Conservation (phyloP, 2,329 filamentous ascomycete species). For the Botrytis tulipae region DNA sequence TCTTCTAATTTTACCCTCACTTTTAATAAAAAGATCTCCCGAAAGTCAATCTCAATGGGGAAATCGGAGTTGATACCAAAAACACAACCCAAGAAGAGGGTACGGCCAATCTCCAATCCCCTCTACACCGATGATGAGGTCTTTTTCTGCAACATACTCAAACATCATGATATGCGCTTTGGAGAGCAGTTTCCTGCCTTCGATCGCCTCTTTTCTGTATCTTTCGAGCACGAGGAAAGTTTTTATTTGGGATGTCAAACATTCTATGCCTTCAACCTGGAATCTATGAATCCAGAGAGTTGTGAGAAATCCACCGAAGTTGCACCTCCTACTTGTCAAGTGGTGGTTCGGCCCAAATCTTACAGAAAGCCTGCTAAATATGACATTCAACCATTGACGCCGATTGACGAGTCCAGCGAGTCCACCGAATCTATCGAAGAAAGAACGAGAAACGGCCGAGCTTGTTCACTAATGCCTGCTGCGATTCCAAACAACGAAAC, state of each 20-base stretch:
- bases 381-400: not conserved
- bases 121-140: not conserved
- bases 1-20: not conserved
- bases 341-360: not conserved
- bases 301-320: not conserved
- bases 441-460: not conserved
- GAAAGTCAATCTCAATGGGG: not conserved
- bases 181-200: not conserved
- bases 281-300: not conserved
- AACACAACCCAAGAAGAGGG: slow-evolving; percentile 2
- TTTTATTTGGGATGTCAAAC: slow-evolving; percentile 10
- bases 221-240: slow-evolving; percentile 5
- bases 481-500: not conserved
- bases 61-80: slow-evolving; percentile 4
- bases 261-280: slow-evolving; percentile 12
- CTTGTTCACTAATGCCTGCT: not conserved
- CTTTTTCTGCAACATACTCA: slow-evolving; percentile 13
- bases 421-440: not conserved
- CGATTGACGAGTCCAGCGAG: slow-evolving; percentile 4
- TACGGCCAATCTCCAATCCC: slow-evolving; percentile 18
- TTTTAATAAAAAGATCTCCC: not conserved
- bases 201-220: not conserved
- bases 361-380: slow-evolving; percentile 14
- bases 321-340: not conserved
- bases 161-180: not conserved